Evolutionary conservation across 108 stramenopile genomes (phyloP), one percentile per base, ranked within the genome.

Genomic region (Discostella stelligeroides): DNA sequence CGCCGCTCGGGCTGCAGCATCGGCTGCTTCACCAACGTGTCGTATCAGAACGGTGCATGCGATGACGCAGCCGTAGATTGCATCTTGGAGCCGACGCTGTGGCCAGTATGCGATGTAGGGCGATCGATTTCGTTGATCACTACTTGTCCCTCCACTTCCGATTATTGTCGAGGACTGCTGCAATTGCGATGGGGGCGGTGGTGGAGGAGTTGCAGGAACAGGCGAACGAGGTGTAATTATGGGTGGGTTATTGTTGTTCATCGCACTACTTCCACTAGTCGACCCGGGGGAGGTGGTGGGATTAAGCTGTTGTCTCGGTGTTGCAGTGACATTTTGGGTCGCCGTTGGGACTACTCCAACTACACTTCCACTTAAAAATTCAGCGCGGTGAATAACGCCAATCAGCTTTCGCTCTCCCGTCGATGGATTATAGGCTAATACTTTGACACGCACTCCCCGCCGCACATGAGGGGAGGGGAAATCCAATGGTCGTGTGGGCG

Each of bases 21-120:
- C 88, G 15, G 90, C 85, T 15, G 93, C 91, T 7, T 81, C 76
- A 3, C 91, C 91, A 43, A 58, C 46, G 61, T 95, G 91, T 34
- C 87, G 81, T 72, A 68, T 48, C 21, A 95, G 79, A 41, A 95
- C 87, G 20, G 89, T 63, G 64, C 89, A 90, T 3, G 85, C 86
- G 82, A 89, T 87, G 25, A 95, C 89, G 50, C 67, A 75, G 12
- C 93, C 93, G 75, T 92, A 95, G 67, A 95, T 95, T 2, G 93
- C 93, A 72, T 90, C 88, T 63, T 95, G 93, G 40, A 95, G 77
- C 20, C 86, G 80, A 25, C 85, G 75, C 37, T 80, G 86, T 12
- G 93, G 93, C 80, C 85, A 88, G 61, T 92, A 95, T 11, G 93
- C 90, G 15, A 84, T 60, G 58, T 84, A 83, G 25, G 75, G 25